Percentiles rank a stretch among this genome's conserved stretches.
These are phyloP conservation scores for Mycena vitilis DNA, from an alignment of 768 basidiomycete species.

Conservation along the genomic window DNA sequence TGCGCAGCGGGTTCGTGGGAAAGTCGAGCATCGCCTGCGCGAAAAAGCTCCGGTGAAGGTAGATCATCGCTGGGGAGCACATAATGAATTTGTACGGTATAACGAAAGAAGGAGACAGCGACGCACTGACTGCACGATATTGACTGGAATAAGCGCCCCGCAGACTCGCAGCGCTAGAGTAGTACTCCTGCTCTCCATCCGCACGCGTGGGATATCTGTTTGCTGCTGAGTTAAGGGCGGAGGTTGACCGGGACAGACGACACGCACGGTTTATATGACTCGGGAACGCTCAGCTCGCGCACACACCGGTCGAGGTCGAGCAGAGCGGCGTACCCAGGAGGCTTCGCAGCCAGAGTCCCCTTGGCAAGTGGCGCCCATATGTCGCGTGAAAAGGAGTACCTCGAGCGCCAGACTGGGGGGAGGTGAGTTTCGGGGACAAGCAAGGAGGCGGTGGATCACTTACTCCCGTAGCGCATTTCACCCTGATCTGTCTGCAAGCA, in stretches of 20 bases:
- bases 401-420: constrained; percentile 66
- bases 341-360: constrained; percentile 59
- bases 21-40: constrained; percentile 68
- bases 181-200: constrained; percentile 60
- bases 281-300: constrained; percentile 58
- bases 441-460: constrained; percentile 34
- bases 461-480: constrained; percentile 62
- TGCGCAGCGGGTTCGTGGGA: constrained; percentile 64
- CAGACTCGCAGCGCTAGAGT: constrained; percentile 61
- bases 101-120: background rate
- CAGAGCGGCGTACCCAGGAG: constrained; percentile 58
- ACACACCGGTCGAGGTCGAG: constrained; percentile 65
- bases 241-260: constrained; percentile 13
- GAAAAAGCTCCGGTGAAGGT: constrained; percentile 68
- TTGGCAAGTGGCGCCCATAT: constrained; percentile 62
- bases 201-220: constrained; percentile 44
- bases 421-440: background rate
- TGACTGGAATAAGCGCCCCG: constrained; percentile 68
- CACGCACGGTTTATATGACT: constrained; percentile 58
- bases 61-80: constrained; percentile 56
- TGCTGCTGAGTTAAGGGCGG: too few relatives aligned
- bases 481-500: constrained; percentile 56
- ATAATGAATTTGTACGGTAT: background rate
- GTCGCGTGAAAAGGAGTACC: constrained; percentile 62
- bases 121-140: constrained; percentile 69